phyloP scores from a whole-genome alignment of 164 flowering plant species.

The Hamamelis virginiana region DNA sequence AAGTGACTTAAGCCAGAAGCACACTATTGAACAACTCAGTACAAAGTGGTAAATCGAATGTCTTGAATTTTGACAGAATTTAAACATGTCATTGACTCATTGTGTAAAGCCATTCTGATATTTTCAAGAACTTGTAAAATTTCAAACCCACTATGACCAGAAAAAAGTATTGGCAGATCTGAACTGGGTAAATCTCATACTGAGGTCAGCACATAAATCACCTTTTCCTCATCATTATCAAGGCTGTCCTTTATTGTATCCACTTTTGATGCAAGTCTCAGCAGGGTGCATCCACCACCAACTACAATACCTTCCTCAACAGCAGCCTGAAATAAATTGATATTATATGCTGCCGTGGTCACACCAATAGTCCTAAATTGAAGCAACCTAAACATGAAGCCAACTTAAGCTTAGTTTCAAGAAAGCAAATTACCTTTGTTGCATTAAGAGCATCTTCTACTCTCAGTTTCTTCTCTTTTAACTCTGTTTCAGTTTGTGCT shows the following conservation, averaged over 20 bases:
- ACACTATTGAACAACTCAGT: background rate
- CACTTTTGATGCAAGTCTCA: slow-evolving; percentile 87
- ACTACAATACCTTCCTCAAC: slow-evolving; percentile 98
- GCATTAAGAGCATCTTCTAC: slow-evolving; percentile 99
- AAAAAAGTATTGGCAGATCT: background rate
- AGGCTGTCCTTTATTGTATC: slow-evolving; percentile 80
- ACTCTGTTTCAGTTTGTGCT: slow-evolving; percentile 97
- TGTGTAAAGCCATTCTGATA: no score
- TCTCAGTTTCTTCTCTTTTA: slow-evolving; percentile 93
- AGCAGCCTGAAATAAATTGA: slow-evolving; percentile 67
- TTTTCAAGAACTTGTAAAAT: no score
- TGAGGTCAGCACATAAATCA: slow-evolving; percentile 8
- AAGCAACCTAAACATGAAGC: background rate
- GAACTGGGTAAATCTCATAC: background rate
- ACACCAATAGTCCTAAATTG: no score
- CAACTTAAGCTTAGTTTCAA: background rate
- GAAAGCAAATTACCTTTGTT: slow-evolving; percentile 60
- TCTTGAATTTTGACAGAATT: no score
- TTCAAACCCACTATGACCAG: no score
- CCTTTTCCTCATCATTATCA: slow-evolving; percentile 92
- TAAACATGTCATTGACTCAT: background rate
- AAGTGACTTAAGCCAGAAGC: background rate
- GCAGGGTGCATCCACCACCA: slow-evolving; percentile 90
- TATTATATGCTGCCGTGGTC: background rate
- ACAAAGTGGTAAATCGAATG: no score